phyloP scores from a whole-genome alignment of 805 yeast species.

The Wickerhamomyces canadensis region DNA sequence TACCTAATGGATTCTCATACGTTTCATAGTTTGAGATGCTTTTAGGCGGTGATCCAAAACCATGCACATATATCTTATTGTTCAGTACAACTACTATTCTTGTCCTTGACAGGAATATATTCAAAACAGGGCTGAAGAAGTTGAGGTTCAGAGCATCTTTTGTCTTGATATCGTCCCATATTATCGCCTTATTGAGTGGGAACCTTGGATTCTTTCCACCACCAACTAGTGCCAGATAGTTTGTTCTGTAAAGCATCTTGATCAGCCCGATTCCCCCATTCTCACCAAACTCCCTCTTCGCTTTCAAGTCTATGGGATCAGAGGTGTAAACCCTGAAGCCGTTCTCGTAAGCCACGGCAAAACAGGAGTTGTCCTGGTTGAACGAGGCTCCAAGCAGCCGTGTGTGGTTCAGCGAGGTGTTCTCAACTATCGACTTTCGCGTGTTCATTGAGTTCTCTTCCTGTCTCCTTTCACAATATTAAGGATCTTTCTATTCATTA shows the following conservation, averaged over 20 bases:
- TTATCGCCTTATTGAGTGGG: slow-evolving; percentile 71
- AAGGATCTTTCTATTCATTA: too few relatives aligned
- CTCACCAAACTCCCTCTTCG: slow-evolving; percentile 45
- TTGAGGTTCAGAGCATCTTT: slow-evolving; percentile 68
- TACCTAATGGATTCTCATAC: slow-evolving; percentile 23
- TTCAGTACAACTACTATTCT: slow-evolving; percentile 68
- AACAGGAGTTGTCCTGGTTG: slow-evolving; percentile 89
- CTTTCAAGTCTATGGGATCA: slow-evolving; percentile 78
- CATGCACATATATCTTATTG: slow-evolving; percentile 66
- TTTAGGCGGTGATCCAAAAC: slow-evolving; percentile 76
- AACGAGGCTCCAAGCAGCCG: slow-evolving; percentile 33
- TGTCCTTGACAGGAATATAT: slow-evolving; percentile 69
- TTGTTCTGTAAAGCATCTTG: slow-evolving; percentile 84
- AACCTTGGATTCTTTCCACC: slow-evolving; percentile 80
- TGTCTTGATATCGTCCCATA: slow-evolving; percentile 89
- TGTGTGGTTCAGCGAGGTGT: slow-evolving; percentile 1
- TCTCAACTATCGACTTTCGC: slow-evolving; percentile 17
- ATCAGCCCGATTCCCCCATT: slow-evolving; percentile 64
- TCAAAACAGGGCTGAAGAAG: slow-evolving; percentile 69
- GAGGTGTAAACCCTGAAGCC: slow-evolving; percentile 86
- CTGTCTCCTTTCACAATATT: too few relatives aligned
- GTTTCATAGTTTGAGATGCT: slow-evolving; percentile 34
- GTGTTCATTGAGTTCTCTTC: slow-evolving; percentile 16
- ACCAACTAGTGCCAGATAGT: slow-evolving; percentile 84
- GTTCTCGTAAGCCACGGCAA: slow-evolving; percentile 71